Base-by-base conservation (phyloP, 148 eudicot genomes). In the Euryodendron excelsum region DNA sequence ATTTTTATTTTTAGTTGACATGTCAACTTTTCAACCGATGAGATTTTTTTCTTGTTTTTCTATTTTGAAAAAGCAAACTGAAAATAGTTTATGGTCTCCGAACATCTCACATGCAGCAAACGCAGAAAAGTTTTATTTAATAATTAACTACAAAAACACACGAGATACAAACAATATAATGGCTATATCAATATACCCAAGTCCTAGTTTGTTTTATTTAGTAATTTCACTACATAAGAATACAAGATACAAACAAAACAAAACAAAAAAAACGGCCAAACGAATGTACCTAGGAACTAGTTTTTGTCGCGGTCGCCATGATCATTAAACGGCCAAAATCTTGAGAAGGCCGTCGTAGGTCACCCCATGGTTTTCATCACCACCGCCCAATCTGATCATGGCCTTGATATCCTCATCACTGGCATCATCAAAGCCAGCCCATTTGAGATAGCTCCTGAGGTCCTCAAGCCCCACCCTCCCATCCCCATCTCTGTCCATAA, bases 401-500 rank as follows among this genome's bases (percentile, higher is more conserved):
- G 90, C 89, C 80, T 56, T 84, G 33, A 93, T 82, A 79, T 95
- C 98, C 34, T 93, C 98, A 61, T 95, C 98, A 20, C 18, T 52
- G 34, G 87, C 91, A 27, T 25, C n/a, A n/a, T n/a, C 77, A 50
- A 84, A 61, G 21, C 98, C 98, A 72, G 84, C 90, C 80, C 78
- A 74, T 1, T 44, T 76, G 27, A 93, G 58, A 73, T 86, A 95
- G 25, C 78, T 68, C 74, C 81, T 84, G 67, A 95, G 83, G 76
- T 95, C 98, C 37, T 87, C 87, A 31, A 27, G 55, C 3, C 98
- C 92, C 20, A 95, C 88, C 69, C 74, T 82, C 0, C 97, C 98
- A 72, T 95, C 98, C 8, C 97, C 94, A 60, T 95, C 98, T 65
- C 80, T 79, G 78, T 95, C 97, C 90, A 95, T 95, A 1, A 85